A percentile compares a stretch with the other conserved stretches of the same genome.
Conservation (phyloP, 768 basidiomycete species). For the Leccinum variicolor region DNA sequence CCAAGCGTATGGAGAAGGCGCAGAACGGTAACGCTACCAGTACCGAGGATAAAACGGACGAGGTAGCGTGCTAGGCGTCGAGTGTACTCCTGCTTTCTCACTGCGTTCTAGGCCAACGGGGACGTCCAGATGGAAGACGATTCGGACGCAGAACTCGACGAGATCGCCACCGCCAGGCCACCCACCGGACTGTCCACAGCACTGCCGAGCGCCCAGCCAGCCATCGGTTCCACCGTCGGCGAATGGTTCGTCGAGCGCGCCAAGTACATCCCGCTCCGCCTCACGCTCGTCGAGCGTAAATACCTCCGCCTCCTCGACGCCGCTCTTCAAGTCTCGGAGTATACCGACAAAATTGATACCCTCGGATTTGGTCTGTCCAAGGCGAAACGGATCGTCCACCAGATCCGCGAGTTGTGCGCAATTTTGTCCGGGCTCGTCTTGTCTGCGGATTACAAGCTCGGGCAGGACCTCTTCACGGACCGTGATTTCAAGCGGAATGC, state of each 20-base stretch:
- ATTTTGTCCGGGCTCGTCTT: constrained; percentile 83
- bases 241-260: constrained; percentile 86
- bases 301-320: constrained; percentile 83
- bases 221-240: constrained; percentile 58
- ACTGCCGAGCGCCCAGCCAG: constrained; percentile 54
- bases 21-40: constrained; percentile 16
- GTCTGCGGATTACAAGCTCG: constrained; percentile 82
- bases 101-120: constrained; percentile 19
- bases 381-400: constrained; percentile 82
- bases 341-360: constrained; percentile 88
- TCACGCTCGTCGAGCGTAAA: constrained; percentile 75
- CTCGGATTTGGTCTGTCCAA: constrained; percentile 75
- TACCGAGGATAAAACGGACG: constrained; percentile 8
- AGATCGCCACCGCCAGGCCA: constrained; percentile 30
- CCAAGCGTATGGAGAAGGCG: constrained; percentile 5
- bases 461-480: constrained; percentile 82
- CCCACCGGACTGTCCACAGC: constrained; percentile 25
- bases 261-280: constrained; percentile 76
- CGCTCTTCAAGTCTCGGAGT: constrained; percentile 80
- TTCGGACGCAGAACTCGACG: constrained; percentile 39
- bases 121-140: constrained; percentile 37
- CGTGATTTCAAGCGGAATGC: constrained; percentile 79
- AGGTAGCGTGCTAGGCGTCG: constrained; percentile 14
- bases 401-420: constrained; percentile 83
- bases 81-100: not conserved